phyloP scores from a whole-genome alignment of 352 stramenopile species.

The Phytophthora hybrid region DNA sequence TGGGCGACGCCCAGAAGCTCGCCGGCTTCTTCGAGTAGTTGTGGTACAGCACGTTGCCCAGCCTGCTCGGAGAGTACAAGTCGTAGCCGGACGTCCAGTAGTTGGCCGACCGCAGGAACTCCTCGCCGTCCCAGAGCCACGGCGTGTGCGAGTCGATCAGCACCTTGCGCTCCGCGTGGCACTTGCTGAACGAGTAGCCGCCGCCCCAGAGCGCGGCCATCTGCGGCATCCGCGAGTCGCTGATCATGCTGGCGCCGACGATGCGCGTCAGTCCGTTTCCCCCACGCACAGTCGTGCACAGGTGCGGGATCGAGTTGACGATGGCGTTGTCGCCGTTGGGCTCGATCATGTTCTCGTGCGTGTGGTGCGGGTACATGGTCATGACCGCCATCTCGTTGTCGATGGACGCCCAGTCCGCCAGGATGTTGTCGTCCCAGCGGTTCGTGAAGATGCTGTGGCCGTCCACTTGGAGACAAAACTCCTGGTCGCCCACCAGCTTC shows the following conservation, averaged over 20 bases:
- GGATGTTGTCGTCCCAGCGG: slow-evolving; percentile 72
- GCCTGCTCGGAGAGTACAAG: slow-evolving; percentile 63
- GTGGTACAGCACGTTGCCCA: slow-evolving; percentile 68
- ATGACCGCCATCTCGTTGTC: slow-evolving; percentile 87
- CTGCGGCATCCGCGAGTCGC: slow-evolving; percentile 66
- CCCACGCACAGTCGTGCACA: slow-evolving; percentile 71
- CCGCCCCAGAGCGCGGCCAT: slow-evolving; percentile 75
- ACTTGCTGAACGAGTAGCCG: slow-evolving; percentile 83
- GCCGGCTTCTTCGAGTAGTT: slow-evolving; percentile 74
- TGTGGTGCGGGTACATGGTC: slow-evolving; percentile 78
- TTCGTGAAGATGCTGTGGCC: slow-evolving; percentile 87
- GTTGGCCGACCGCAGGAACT: slow-evolving; percentile 65
- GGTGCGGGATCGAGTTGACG: slow-evolving; percentile 66
- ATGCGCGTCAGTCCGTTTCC: slow-evolving; percentile 66
- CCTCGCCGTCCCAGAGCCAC: slow-evolving; percentile 75
- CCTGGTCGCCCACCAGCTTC: slow-evolving; percentile 67
- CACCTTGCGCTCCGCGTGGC: slow-evolving; percentile 73
- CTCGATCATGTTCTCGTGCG: slow-evolving; percentile 70
- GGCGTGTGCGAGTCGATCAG: slow-evolving; percentile 76
- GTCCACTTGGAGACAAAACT: slow-evolving; percentile 87
- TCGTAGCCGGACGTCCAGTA: slow-evolving; percentile 77
- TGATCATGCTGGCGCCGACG: slow-evolving; percentile 79
- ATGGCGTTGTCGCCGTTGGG: slow-evolving; percentile 78
- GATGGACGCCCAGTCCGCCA: slow-evolving; percentile 69
- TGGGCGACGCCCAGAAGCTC: slow-evolving; percentile 52